These are phyloP conservation scores for Hypoxylon rubiginosum DNA, from an alignment of 2,329 filamentous ascomycete species.

Conservation along the genomic window DNA sequence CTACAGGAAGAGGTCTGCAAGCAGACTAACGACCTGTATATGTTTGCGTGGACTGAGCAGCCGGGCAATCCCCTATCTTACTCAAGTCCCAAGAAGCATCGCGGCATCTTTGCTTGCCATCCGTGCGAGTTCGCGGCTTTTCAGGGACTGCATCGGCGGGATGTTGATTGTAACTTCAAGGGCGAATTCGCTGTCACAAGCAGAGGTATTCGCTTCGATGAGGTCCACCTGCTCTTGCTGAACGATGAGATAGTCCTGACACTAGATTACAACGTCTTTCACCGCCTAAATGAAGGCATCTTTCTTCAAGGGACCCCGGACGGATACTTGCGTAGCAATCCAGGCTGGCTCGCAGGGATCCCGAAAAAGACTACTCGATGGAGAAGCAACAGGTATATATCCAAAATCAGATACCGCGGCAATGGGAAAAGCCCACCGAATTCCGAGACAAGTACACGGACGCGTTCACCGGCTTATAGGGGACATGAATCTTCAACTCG, in stretches of 20 bases:
- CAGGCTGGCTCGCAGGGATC: slow-evolving; percentile 11
- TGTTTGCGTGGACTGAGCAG: slow-evolving; percentile 35
- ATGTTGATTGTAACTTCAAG: not conserved
- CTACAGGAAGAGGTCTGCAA: slow-evolving; percentile 40
- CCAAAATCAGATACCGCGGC: slow-evolving; percentile 11
- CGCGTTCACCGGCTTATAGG: slow-evolving; percentile 5
- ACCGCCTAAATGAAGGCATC: slow-evolving; percentile 12
- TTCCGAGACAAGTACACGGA: slow-evolving; percentile 5
- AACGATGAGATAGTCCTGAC: slow-evolving; percentile 10
- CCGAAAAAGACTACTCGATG: not conserved
- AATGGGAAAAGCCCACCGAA: not conserved
- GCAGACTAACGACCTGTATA: slow-evolving; percentile 30
- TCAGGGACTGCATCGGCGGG: not conserved
- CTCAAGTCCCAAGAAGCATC: slow-evolving; percentile 16
- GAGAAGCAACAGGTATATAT: slow-evolving; percentile 23
- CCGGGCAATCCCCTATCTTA: slow-evolving; percentile 4
- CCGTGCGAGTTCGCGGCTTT: slow-evolving; percentile 21
- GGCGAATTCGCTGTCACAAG: slow-evolving; percentile 25
- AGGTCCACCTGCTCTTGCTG: slow-evolving; percentile 12
- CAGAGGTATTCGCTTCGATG: slow-evolving; percentile 29
- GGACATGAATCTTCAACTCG: not conserved
- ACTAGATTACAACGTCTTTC: slow-evolving; percentile 5
- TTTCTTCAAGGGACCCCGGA: slow-evolving; percentile 20
- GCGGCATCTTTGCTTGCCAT: slow-evolving; percentile 27
- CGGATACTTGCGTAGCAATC: slow-evolving; percentile 26